Conservation (phyloP, 176 grass and related monocot species). For the Calamus simplicifolius region DNA sequence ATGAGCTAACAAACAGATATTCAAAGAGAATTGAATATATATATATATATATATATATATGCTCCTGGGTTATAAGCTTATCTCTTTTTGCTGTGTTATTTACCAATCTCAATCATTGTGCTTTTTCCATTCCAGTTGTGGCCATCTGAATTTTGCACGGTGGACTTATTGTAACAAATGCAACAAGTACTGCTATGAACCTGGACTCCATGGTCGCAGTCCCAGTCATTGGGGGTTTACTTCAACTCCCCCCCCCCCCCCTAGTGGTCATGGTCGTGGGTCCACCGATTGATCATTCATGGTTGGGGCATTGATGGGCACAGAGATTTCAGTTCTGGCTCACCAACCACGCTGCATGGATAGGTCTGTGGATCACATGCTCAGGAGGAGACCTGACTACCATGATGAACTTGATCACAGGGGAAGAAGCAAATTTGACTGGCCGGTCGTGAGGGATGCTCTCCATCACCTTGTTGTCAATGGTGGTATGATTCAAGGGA, state of each 20-base stretch:
- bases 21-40: neutral
- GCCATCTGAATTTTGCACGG: constrained; percentile 92
- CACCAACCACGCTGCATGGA: constrained; percentile 21
- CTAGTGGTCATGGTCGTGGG: constrained; percentile 29
- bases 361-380: constrained; percentile 26
- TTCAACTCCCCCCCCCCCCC: constrained; percentile 31
- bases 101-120: no score
- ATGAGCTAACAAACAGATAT: neutral
- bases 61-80: no score
- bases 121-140: constrained; percentile 47
- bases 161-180: constrained; percentile 84
- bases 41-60: no score
- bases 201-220: constrained; percentile 27
- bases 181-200: constrained; percentile 49
- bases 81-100: no score
- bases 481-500: constrained; percentile 41
- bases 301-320: constrained; percentile 29
- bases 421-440: constrained; percentile 34
- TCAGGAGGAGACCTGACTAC: constrained; percentile 34
- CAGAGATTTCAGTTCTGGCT: constrained; percentile 37
- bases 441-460: constrained; percentile 19
- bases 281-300: constrained; percentile 30
- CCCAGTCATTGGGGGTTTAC: constrained; percentile 40
- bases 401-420: constrained; percentile 33
- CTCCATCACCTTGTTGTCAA: constrained; percentile 41